These are phyloP conservation scores for Solanum okadae DNA, from an alignment of 257 asterid genomes.

Conservation along the genomic window DNA sequence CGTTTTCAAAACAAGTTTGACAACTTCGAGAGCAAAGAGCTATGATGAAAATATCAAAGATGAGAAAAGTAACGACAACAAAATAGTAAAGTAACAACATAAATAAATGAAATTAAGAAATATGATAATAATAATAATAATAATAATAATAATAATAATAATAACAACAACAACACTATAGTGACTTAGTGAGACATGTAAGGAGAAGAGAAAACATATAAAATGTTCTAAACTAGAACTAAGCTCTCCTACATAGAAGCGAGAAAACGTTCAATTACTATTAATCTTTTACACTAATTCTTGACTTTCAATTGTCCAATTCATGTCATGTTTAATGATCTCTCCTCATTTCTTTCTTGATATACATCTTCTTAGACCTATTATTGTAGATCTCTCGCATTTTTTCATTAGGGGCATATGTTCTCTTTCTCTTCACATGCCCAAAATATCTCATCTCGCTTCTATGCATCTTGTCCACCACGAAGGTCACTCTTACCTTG, in stretches of 20 bases:
- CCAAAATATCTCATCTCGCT: background rate
- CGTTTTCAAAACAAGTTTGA: rapidly evolving
- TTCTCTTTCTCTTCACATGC: background rate
- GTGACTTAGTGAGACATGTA: background rate
- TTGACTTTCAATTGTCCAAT: background rate
- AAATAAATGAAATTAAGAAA: background rate
- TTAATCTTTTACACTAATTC: background rate
- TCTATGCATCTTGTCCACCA: background rate
- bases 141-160: too few relatives aligned
- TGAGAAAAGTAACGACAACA: background rate
- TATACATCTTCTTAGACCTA: background rate
- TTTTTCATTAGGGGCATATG: background rate
- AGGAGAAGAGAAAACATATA: background rate
- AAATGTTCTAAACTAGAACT: background rate
- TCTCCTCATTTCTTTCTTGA: background rate
- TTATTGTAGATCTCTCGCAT: rapidly evolving
- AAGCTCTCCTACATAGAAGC: background rate
- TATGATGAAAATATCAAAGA: background rate
- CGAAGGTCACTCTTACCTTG: too few relatives aligned
- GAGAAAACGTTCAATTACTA: background rate
- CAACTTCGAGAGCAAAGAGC: rapidly evolving
- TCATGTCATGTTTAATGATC: background rate
- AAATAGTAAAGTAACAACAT: background rate
- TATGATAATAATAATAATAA: background rate
- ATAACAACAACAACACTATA: background rate